Evolutionary conservation across 2,329 filamentous ascomycete species (phyloP), one percentile per base, ranked within the genome.

Genomic region (Pseudogymnoascus sp.): DNA sequence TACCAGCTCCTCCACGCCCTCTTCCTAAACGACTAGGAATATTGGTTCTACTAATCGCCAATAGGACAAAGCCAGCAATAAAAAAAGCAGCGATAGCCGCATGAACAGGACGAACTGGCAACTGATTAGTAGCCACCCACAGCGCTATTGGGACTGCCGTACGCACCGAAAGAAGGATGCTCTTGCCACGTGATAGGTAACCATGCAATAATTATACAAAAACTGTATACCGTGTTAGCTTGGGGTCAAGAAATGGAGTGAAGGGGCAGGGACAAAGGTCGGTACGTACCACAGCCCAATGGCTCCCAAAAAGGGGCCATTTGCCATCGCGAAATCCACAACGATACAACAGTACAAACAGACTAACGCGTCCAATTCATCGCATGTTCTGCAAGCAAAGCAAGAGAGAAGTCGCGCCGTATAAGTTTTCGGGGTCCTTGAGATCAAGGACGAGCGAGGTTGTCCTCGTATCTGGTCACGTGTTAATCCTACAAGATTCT

Each of bases 141-240:
- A 18, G 47, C 47, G 6, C 18, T 14, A 20, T 32, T 54, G 28
- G 28, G 28, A 54, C 32, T 54, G 47, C 16, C 28, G 28, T 54
- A 54, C 28, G 11, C n/a, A 58, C 57, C 34, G n/a, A 58, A 58
- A 7, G 32, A 58, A 39, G 32, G 57, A 25, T 58, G 57, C 57
- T 58, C 57, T 25, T 58, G 32, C 57, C 57, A 58, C 12, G 57
- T 58, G 34, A 37, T 38, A 16, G 57, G n/a, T 16, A 58, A 32
- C 57, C 57, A 58, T 37, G 37, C 20, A 16, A 54, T 54, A 32
- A 54, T 54, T 54, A 54, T 54, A 54, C 47, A 54, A 54, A 54
- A 54, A 54, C 47, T 54, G 28, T 54, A 32, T 54, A 34, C 28
- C 11, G 28, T 54, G 28, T 54, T 54, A 54, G 25, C 47, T 54